A percentile compares a stretch with the other conserved stretches of the same genome.
phyloP scores from a whole-genome alignment of 78 protist species.

The Dictyostelium intermedium region DNA sequence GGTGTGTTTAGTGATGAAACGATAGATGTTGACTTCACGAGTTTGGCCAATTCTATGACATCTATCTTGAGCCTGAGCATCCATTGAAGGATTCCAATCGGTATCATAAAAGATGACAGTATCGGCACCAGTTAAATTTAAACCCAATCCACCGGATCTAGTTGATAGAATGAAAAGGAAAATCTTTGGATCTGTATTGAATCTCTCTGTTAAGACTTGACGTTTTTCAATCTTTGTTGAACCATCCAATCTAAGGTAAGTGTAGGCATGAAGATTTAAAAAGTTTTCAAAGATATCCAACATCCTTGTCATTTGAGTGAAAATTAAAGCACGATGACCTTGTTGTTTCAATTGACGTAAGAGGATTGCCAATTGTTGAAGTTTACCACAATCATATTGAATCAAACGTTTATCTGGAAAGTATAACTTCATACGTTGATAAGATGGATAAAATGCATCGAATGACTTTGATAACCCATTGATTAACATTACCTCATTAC shows the following conservation, averaged over 20 bases:
- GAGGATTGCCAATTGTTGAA: slow-evolving; percentile 86
- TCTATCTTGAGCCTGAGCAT: slow-evolving; percentile 96
- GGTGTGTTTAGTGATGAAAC: slow-evolving; percentile 90
- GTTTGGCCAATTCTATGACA: slow-evolving; percentile 98
- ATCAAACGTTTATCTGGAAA: slow-evolving; percentile 95
- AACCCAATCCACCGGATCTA: slow-evolving; percentile 97
- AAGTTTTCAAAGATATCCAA: slow-evolving; percentile 96
- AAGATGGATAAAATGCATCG: slow-evolving; percentile 19
- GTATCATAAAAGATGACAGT: slow-evolving; percentile 98
- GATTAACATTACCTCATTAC: background rate
- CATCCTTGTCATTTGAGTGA: slow-evolving; percentile 95
- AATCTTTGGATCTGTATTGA: slow-evolving; percentile 86
- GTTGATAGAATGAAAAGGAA: slow-evolving; percentile 95
- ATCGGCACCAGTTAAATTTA: slow-evolving; percentile 98
- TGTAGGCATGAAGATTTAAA: slow-evolving; percentile 84
- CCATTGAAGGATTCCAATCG: slow-evolving; percentile 98
- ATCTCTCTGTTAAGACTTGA: slow-evolving; percentile 90
- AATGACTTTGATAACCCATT: background rate
- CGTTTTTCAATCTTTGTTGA: slow-evolving; percentile 91
- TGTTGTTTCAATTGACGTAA: slow-evolving; percentile 76
- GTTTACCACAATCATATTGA: slow-evolving; percentile 97
- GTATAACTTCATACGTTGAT: slow-evolving; percentile 50
- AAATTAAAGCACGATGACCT: slow-evolving; percentile 90
- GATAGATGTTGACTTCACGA: slow-evolving; percentile 95
- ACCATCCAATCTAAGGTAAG: slow-evolving; percentile 97